phyloP scores from a whole-genome alignment of 2,329 filamentous ascomycete genomes.

The Monosporascus cannonballus region DNA sequence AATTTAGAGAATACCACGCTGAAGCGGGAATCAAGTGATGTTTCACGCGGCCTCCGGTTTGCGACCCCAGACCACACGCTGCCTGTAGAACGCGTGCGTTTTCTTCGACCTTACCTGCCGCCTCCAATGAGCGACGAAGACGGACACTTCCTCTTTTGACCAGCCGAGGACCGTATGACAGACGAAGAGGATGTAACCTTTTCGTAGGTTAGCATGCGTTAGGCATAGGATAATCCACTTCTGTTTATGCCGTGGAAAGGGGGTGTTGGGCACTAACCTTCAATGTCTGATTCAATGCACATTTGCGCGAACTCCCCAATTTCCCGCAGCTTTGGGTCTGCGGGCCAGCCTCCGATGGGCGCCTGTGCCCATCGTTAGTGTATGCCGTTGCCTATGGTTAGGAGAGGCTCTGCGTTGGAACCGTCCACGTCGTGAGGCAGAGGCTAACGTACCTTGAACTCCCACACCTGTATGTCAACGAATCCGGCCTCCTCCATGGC shows the following conservation, averaged over 20 bases:
- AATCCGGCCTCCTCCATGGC: conserved; percentile 50
- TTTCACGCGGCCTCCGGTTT: conserved; percentile 11
- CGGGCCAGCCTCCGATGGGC: conserved; percentile 21
- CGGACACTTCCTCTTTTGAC: conserved; percentile 26
- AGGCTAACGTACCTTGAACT: conserved; percentile 39
- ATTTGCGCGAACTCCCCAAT: conserved; percentile 22
- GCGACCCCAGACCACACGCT: conserved; percentile 23
- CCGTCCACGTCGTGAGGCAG: no score
- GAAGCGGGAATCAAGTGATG: no score
- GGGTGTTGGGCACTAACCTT: conserved; percentile 10
- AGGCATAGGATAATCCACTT: background rate
- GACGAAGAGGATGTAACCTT: conserved; percentile 21
- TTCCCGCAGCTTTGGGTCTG: conserved; percentile 20
- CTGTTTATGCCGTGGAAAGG: background rate
- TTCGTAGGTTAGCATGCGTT: background rate
- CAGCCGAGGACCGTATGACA: conserved; percentile 30
- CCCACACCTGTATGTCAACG: conserved; percentile 45
- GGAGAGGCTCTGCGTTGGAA: background rate
- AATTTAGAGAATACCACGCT: no score
- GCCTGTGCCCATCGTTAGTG: conserved; percentile 8
- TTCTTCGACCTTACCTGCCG: conserved; percentile 24
- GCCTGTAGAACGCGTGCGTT: conserved; percentile 23
- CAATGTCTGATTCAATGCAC: conserved; percentile 21
- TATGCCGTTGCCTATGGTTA: background rate
- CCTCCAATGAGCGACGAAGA: conserved; percentile 29